A percentile compares a stretch with the other conserved stretches of the same genome.
phyloP scores from a whole-genome alignment of 192 early-diverging fungal genomes.

The Rhizophlyctis rosea region DNA sequence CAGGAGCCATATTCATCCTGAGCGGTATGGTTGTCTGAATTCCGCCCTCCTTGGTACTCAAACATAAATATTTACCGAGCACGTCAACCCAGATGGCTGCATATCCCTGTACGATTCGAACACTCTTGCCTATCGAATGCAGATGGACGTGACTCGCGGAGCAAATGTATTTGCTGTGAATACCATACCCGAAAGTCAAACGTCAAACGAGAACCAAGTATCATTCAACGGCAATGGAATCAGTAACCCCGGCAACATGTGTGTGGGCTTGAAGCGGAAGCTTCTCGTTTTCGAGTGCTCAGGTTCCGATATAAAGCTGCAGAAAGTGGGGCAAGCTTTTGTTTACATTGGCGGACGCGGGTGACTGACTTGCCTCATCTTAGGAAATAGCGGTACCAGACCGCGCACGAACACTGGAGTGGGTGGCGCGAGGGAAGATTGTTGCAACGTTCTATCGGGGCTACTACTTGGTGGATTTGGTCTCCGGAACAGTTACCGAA shows the following conservation, averaged over 20 bases:
- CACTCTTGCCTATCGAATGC: constrained; percentile 63
- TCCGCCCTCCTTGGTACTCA: background rate
- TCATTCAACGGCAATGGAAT: background rate
- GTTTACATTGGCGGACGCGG: constrained; percentile 8
- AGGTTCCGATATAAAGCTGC: constrained; percentile 65
- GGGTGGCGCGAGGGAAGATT: constrained; percentile 69
- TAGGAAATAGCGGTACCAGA: constrained; percentile 72
- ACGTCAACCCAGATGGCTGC: constrained; percentile 51
- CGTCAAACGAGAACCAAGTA: no score
- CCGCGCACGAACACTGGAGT: constrained; percentile 69
- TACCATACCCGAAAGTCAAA: no score
- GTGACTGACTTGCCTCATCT: constrained; percentile 1
- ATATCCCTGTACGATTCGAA: constrained; percentile 73
- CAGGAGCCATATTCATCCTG: constrained; percentile 1
- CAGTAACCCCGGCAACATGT: no score
- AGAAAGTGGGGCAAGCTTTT: constrained; percentile 47
- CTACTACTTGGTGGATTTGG: constrained; percentile 58
- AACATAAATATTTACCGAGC: background rate
- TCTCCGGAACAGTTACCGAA: constrained; percentile 51
- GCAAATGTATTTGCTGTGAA: constrained; percentile 73
- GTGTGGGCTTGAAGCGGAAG: constrained; percentile 68
- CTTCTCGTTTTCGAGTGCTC: constrained; percentile 69
- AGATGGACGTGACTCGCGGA: constrained; percentile 70
- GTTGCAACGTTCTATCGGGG: constrained; percentile 38
- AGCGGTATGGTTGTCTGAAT: background rate